Percentiles rank a stretch among this genome's conserved stretches.
These are phyloP conservation scores for Candida hungchunana DNA, from an alignment of 805 yeast genomes.

Conservation along the genomic window DNA sequence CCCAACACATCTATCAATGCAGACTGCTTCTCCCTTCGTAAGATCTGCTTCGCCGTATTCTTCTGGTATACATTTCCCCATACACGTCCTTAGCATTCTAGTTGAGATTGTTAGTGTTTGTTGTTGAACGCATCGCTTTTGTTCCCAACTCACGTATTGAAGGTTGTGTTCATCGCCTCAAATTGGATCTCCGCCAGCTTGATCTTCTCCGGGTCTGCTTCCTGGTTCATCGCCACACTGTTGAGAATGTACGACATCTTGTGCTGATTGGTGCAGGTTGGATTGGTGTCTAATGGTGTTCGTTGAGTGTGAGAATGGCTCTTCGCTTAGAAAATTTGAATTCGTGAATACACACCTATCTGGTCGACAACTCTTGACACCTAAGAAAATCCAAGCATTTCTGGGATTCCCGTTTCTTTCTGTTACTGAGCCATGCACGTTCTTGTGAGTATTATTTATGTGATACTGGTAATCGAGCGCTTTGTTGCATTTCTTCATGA, in stretches of 20 bases:
- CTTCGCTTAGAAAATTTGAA: neutral
- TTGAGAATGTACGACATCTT: slow-evolving; percentile 61
- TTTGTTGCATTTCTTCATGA: neutral
- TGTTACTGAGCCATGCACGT: slow-evolving; percentile 11
- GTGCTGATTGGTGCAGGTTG: too few species aligned
- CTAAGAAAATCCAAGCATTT: too few species aligned
- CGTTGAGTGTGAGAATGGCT: too few species aligned
- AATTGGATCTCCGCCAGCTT: slow-evolving; percentile 64
- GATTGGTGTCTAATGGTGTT: too few species aligned
- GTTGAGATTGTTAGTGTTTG: too few species aligned
- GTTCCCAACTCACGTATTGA: slow-evolving; percentile 34
- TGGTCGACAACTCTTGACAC: too few species aligned
- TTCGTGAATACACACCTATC: too few species aligned
- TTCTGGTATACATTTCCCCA: slow-evolving; percentile 75
- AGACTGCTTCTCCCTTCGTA: slow-evolving; percentile 76
- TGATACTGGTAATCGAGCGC: too few species aligned
- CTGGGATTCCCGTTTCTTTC: neutral
- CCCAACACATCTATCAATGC: slow-evolving; percentile 82
- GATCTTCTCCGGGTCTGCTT: slow-evolving; percentile 56
- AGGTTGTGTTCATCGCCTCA: slow-evolving; percentile 56
- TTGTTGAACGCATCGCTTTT: too few species aligned
- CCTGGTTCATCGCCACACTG: slow-evolving; percentile 40
- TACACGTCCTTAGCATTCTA: slow-evolving; percentile 60
- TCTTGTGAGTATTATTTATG: slow-evolving; percentile 10
- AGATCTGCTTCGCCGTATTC: slow-evolving; percentile 83